These are phyloP conservation scores for Exophiala sp. DNA, from an alignment of 2,329 filamentous ascomycete genomes.

Conservation along the genomic window DNA sequence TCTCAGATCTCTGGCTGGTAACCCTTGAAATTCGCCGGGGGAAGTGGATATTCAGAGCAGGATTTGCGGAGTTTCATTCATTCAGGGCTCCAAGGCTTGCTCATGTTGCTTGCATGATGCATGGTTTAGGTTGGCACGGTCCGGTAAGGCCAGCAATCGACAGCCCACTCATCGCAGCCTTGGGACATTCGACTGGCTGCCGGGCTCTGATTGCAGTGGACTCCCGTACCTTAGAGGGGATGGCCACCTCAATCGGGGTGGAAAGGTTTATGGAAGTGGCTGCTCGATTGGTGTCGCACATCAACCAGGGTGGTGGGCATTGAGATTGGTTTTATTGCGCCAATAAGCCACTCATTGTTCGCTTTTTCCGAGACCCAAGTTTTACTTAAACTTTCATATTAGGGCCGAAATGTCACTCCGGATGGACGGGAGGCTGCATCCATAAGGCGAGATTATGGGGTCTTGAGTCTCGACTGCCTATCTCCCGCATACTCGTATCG, in stretches of 20 bases:
- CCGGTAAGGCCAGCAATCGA: neutral
- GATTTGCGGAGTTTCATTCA: no score
- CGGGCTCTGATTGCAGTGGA: neutral
- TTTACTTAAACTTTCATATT: no score
- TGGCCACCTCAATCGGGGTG: no score
- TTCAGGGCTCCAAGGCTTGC: neutral
- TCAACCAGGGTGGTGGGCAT: neutral
- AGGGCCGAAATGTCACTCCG: no score
- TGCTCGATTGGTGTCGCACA: neutral
- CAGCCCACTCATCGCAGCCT: neutral
- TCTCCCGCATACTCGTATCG: no score
- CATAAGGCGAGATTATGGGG: no score
- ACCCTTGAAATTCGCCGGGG: neutral
- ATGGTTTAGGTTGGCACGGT: neutral
- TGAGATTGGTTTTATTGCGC: neutral
- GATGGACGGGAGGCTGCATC: no score
- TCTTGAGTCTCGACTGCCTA: no score
- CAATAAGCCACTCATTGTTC: neutral
- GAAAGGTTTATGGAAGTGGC: neutral
- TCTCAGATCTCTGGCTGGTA: neutral
- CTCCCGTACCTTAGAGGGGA: neutral
- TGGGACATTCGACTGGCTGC: neutral
- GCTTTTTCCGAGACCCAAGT: no score
- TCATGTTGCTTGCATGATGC: neutral
- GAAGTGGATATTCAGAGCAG: neutral